A percentile compares a stretch with the other conserved stretches of the same genome.
phyloP scores from a whole-genome alignment of 345 rosid species.

The Erysimum cheiranthoides region DNA sequence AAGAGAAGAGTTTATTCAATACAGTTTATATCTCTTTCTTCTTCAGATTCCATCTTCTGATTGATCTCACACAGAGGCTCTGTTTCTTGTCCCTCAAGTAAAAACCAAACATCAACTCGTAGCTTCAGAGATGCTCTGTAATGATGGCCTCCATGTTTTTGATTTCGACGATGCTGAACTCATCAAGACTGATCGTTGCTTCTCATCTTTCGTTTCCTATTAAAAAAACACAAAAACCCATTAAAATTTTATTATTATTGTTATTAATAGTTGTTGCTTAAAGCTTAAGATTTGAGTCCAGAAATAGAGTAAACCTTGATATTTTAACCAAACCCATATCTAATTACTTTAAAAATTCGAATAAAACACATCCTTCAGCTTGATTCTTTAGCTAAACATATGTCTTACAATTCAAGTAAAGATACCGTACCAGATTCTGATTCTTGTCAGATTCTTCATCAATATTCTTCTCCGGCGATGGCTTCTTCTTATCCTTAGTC shows the following conservation, averaged over 20 bases:
- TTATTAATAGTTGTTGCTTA: too few relatives aligned
- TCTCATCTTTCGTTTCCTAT: conserved; percentile 61
- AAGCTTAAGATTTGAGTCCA: background rate
- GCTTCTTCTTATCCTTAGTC: conserved; percentile 46
- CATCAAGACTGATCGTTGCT: conserved; percentile 53
- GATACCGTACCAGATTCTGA: conserved; percentile 40
- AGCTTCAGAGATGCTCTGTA: conserved; percentile 87
- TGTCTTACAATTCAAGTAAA: background rate
- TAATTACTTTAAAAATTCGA: background rate
- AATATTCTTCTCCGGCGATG: conserved; percentile 44
- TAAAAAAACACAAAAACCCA: background rate
- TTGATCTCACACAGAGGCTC: conserved; percentile 29
- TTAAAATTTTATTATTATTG: background rate
- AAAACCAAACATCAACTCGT: conserved; percentile 50
- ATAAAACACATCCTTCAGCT: background rate
- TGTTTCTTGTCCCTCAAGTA: conserved; percentile 37
- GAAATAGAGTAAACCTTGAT: conserved; percentile 1
- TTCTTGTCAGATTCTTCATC: conserved; percentile 43
- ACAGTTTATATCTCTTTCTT: conserved; percentile 22
- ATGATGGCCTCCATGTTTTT: conserved; percentile 85
- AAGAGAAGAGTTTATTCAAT: conserved; percentile 26
- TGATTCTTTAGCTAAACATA: conserved; percentile 17
- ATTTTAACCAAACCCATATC: background rate
- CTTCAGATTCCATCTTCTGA: conserved; percentile 23
- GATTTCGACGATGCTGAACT: conserved; percentile 56